These are phyloP conservation scores for Hypoxylon subgilvum DNA, from an alignment of 495 filamentous ascomycete genomes.

Conservation along the genomic window DNA sequence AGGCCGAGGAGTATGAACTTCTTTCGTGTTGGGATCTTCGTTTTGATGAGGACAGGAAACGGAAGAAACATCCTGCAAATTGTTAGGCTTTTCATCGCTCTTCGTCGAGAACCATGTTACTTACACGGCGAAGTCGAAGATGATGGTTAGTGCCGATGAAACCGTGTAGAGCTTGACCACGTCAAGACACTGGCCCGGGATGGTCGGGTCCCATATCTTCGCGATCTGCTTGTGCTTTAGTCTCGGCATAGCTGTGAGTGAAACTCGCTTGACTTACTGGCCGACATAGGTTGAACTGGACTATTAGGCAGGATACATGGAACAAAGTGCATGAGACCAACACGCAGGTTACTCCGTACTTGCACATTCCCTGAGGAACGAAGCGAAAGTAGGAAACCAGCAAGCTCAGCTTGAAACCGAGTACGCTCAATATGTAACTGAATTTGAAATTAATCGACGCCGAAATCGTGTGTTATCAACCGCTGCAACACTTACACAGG, in stretches of 20 bases:
- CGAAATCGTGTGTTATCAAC: neutral
- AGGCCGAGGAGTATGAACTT: constrained; percentile 53
- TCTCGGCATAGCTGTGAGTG: neutral
- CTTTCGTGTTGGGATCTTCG: constrained; percentile 47
- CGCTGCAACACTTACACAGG: constrained; percentile 15
- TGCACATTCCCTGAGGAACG: constrained; percentile 50
- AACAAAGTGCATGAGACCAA: constrained; percentile 44
- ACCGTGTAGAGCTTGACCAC: constrained; percentile 52
- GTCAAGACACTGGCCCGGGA: constrained; percentile 52
- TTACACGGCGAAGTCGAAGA: constrained; percentile 56
- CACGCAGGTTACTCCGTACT: constrained; percentile 41
- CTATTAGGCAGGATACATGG: constrained; percentile 44
- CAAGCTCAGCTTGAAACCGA: constrained; percentile 61
- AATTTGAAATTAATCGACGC: neutral
- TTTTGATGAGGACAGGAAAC: constrained; percentile 56
- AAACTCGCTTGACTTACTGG: constrained; percentile 41
- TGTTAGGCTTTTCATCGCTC: neutral
- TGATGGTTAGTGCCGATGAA: constrained; percentile 50
- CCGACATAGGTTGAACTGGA: constrained; percentile 53
- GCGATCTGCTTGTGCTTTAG: constrained; percentile 39
- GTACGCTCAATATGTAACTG: constrained; percentile 52
- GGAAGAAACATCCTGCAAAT: constrained; percentile 51
- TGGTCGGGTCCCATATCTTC: constrained; percentile 53
- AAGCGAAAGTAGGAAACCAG: constrained; percentile 59
- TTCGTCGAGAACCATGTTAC: constrained; percentile 8